Base-by-base conservation (phyloP, 306 rosid genomes). In the Oemleria cerasiformis region DNA sequence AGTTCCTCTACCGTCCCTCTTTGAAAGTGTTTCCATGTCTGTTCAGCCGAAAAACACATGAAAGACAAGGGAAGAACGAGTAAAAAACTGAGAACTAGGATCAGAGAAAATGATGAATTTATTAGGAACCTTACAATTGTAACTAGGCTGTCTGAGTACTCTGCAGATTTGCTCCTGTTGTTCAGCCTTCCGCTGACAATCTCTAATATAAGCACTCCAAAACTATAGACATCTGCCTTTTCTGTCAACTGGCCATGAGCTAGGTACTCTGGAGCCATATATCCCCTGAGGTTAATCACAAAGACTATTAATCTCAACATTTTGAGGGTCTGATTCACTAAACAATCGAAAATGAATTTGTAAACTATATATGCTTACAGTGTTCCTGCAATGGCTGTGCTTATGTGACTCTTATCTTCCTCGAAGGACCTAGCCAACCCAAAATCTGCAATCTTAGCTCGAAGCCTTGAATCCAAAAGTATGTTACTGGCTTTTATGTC, bases 241-340 rank as follows among this genome's bases (percentile, higher is more conserved):
- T 91, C 99, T 59, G 99, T 91, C 72, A 91, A 84, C 68, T 89
- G 95, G 57, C 99, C 97, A 73, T 86, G 97, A 47, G 95, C 99
- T 79, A 94, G 81, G 83, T 91, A 94, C 79, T 94, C 99, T 1
- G 97, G 99, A 80, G 99, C 96, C 92, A 94, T 91, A 49, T 94
- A 89, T 50, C 99, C 96, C 76, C 99, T 91, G 76, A 66, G 60
- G 64, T 61, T 40, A 79, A 70, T 3, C 2, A 67, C 59, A 47
- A 49, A 38, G 2, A 30, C 41, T 4, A 10, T 41, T 34, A 15
- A 34, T 19, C 64, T 34, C n/a, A 30, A 59, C 65, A 1, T 38
- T 61, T 59, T 38, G 0, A 0, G 44, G 12, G 38, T 61, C 30
- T 6, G 0, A 5, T 55, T 17, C 23, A 34, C 38, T 45, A 34